Conservation (phyloP, 179 eudicot species). For the Gypsophila paniculata region DNA sequence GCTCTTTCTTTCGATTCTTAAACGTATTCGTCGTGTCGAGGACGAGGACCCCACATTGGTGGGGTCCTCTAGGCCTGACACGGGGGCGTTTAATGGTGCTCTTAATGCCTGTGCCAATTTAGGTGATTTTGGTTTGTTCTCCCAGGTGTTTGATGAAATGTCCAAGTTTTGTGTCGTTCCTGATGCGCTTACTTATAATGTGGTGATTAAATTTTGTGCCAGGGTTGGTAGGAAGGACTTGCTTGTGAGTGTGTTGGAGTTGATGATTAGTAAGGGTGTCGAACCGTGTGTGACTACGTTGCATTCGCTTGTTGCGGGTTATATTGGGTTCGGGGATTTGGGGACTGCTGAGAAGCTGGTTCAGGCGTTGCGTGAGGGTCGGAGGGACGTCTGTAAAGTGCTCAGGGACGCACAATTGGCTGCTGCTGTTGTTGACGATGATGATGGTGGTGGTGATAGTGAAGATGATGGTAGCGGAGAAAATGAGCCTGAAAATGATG, state of each 20-base stretch:
- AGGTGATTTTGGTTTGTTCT: conserved; percentile 53
- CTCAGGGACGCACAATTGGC: conserved; percentile 40
- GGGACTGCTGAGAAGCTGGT: conserved; percentile 65
- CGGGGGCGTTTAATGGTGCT: conserved; percentile 78
- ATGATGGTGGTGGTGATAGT: conserved; percentile 1
- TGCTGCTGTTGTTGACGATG: conserved; percentile 16
- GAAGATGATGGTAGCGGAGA: conserved; percentile 4
- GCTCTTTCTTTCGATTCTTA: conserved; percentile 42
- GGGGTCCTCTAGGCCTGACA: conserved; percentile 62
- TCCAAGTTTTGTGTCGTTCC: conserved; percentile 54
- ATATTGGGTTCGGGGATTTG: conserved; percentile 85
- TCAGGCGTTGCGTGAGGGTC: conserved; percentile 88
- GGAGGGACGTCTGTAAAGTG: conserved; percentile 63
- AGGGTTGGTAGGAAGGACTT: conserved; percentile 70
- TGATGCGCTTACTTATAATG: conserved; percentile 83
- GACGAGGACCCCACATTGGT: conserved; percentile 39
- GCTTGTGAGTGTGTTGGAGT: conserved; percentile 65
- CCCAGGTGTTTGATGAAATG: conserved; percentile 79
- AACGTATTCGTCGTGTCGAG: conserved; percentile 41
- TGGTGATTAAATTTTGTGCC: conserved; percentile 77
- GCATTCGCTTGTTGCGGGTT: conserved; percentile 87
- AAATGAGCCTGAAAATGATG: conserved; percentile 25
- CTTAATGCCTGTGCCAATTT: conserved; percentile 87
- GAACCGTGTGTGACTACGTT: conserved; percentile 73
- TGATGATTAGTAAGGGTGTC: conserved; percentile 52